Percentiles rank a stretch among this genome's conserved stretches.
These are phyloP conservation scores for Cladophialophora chaetospira DNA, from an alignment of 2,329 filamentous ascomycete genomes.

Conservation along the genomic window DNA sequence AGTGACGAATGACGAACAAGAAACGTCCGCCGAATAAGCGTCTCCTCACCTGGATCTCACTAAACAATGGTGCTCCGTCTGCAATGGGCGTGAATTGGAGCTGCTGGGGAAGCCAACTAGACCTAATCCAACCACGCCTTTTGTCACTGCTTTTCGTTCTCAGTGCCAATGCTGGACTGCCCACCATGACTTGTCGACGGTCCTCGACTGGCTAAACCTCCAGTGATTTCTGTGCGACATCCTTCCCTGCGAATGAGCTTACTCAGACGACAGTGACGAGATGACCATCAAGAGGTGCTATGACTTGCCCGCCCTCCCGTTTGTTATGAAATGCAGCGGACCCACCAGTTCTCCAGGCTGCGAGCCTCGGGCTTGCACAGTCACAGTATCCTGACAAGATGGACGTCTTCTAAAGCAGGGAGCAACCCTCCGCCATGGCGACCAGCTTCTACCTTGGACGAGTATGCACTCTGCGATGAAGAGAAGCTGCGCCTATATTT, in stretches of 20 bases:
- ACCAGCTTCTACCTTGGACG: slow-evolving; percentile 61
- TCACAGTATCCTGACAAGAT: slow-evolving; percentile 4
- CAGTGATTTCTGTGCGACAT: not conserved
- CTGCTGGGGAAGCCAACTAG: not conserved
- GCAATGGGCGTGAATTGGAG: not conserved
- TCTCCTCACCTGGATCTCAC: not conserved
- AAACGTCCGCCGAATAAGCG: not conserved
- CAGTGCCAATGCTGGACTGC: not conserved
- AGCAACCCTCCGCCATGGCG: slow-evolving; percentile 57
- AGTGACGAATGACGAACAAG: slow-evolving; percentile 4
- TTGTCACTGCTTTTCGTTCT: not conserved
- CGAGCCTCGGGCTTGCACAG: slow-evolving; percentile 12
- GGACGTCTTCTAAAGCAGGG: slow-evolving; percentile 23
- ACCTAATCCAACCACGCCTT: not conserved
- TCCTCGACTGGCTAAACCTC: not conserved
- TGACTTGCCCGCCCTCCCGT: slow-evolving; percentile 6
- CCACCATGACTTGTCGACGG: not conserved
- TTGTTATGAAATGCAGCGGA: slow-evolving; percentile 31
- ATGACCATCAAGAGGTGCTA: slow-evolving; percentile 3
- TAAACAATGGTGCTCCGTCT: not conserved
- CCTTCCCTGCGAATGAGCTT: not conserved
- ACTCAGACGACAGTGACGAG: slow-evolving; percentile 11
- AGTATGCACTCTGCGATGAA: slow-evolving; percentile 46
- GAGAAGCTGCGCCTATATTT: slow-evolving; percentile 10
- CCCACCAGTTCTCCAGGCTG: slow-evolving; percentile 13